A percentile compares a stretch with the other conserved stretches of the same genome.
These are phyloP conservation scores for Calonectria ilicicola DNA, from an alignment of 2,329 filamentous ascomycete genomes.

Conservation along the genomic window DNA sequence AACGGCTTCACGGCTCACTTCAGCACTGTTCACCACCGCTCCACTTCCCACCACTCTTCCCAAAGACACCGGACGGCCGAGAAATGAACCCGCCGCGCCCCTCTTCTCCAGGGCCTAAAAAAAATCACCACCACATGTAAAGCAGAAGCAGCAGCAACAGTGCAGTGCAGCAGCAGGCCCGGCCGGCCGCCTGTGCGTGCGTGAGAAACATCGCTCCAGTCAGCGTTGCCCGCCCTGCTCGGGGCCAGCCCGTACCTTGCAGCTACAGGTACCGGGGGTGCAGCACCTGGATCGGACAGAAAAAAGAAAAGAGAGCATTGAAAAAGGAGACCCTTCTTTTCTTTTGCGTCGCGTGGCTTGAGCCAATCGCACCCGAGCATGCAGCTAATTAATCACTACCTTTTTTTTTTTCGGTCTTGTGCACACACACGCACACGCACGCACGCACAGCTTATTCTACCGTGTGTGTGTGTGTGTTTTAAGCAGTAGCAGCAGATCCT, in stretches of 20 bases:
- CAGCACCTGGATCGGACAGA: neutral
- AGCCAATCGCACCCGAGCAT: neutral
- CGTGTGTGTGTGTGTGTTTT: no score
- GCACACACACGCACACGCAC: no score
- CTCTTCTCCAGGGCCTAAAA: neutral
- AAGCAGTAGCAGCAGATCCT: neutral
- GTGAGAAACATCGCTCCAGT: conserved; percentile 3
- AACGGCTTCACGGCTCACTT: neutral
- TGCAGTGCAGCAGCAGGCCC: neutral
- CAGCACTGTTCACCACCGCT: conserved; percentile 1
- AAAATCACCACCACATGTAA: neutral
- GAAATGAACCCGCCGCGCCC: neutral
- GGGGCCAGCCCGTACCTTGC: conserved; percentile 16
- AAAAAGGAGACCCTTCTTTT: neutral
- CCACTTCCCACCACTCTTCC: conserved; percentile 18
- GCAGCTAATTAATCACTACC: neutral
- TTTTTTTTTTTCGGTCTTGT: neutral
- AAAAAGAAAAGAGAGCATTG: neutral
- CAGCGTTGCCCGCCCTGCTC: neutral
- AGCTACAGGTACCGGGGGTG: neutral
- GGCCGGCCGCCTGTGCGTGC: neutral
- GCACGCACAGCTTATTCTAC: no score
- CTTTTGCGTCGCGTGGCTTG: neutral
- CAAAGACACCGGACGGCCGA: conserved; percentile 16
- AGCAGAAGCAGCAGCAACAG: no score